These are phyloP conservation scores for Leptodermis oblonga DNA, from an alignment of 257 asterid species.

Conservation along the genomic window DNA sequence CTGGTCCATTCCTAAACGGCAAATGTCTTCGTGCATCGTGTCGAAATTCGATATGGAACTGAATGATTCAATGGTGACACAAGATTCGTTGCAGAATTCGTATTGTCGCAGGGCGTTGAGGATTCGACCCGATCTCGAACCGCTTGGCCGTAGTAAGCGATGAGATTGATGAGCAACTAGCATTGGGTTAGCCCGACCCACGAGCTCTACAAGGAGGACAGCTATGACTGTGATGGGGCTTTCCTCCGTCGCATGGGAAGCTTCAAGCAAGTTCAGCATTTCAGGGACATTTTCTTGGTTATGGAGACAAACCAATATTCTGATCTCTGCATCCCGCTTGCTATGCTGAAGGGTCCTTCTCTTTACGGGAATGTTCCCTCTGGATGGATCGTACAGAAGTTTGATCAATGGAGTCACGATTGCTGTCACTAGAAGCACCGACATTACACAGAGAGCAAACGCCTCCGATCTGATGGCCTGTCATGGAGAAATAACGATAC, in stretches of 20 bases:
- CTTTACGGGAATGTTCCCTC: constrained; percentile 26
- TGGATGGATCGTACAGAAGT: constrained; percentile 43
- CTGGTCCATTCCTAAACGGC: constrained; percentile 51
- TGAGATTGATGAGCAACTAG: constrained; percentile 65
- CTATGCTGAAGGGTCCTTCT: constrained; percentile 62
- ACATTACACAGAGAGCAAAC: constrained; percentile 48
- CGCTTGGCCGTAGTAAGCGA: constrained; percentile 32
- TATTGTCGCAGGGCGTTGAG: constrained; percentile 68
- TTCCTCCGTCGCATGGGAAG: constrained; percentile 51
- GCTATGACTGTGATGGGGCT: constrained; percentile 65
- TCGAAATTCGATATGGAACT: constrained; percentile 46
- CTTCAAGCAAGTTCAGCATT: constrained; percentile 59
- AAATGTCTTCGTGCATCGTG: constrained; percentile 59
- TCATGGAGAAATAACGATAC: constrained; percentile 6
- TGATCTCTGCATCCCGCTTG: constrained; percentile 45
- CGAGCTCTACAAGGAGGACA: constrained; percentile 57
- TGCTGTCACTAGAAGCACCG: constrained; percentile 51
- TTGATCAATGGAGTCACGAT: constrained; percentile 51
- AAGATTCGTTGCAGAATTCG: constrained; percentile 47
- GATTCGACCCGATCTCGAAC: constrained; percentile 49
- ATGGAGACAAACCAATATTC: constrained; percentile 55
- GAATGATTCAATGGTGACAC: constrained; percentile 51
- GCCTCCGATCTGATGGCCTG: constrained; percentile 48
- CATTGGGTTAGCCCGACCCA: constrained; percentile 65
- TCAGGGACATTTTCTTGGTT: constrained; percentile 56